Evolutionary conservation across 805 yeast species (phyloP), one percentile per base, ranked within the genome.

Genomic region (Ogataea pini): DNA sequence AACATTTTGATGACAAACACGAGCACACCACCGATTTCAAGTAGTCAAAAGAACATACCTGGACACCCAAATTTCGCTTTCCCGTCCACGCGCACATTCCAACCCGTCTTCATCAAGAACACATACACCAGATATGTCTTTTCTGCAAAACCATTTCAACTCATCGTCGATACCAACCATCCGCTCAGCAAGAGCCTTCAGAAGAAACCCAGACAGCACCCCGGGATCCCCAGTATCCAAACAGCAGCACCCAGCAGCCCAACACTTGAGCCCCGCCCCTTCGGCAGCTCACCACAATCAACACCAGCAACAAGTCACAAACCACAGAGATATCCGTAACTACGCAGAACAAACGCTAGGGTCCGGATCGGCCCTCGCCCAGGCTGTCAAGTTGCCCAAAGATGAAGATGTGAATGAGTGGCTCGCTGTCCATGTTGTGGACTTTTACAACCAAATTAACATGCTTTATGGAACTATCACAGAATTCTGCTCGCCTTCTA

Each of bases 381-480:
- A 89, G 67, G 98, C 98, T 0, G 98, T 92, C 18, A 86, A 86
- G 62, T 73, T 94, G 24, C 99, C 99, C 14, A 86, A 80, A 57
- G 98, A 94, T 51, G 99, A 92, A 68, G 94, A 89, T 60, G 63
- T 83, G 47, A 85, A 86, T 59, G 99, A 92, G 66, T 92, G 99
- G 99, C 70, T 92, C 48, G 98, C 99, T 0, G 96, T 91, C 10
- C 96, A 92, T 65, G 94, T 92, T n/a, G 97, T 91, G 14, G 98
- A 92, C 67, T 94, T 92, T 64, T 92, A 88, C 71, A 91, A 91
- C 65, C 99, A 92, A 65, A 85, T 92, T 56, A 92, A 92, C 69
- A 94, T 92, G 99, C 73, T 92, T 7, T 92, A 94, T 60, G 97
- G 97, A 8, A 83, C 97, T 3, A 87, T 94, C 55, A 92, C 98